These are phyloP conservation scores for Tetrahymena malaccensis DNA, from an alignment of 73 alveolate genomes.

Conservation along the genomic window DNA sequence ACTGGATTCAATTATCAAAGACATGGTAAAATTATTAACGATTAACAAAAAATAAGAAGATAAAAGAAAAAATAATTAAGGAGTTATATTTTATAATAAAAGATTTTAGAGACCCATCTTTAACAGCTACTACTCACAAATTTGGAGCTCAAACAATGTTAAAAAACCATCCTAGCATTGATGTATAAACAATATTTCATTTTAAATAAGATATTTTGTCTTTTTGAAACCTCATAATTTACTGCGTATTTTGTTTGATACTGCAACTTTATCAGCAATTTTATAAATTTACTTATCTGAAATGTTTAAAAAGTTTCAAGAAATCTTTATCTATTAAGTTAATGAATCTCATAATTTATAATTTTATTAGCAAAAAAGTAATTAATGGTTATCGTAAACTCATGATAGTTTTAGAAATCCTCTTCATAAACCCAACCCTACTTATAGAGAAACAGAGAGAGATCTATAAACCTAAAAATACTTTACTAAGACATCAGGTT, in stretches of 20 bases:
- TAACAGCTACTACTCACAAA: not conserved
- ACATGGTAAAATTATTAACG: not conserved
- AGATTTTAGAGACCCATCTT: not conserved
- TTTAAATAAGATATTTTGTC: no score
- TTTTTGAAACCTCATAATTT: not conserved
- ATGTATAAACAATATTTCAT: not conserved
- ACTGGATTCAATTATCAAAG: not conserved
- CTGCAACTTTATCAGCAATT: not conserved
- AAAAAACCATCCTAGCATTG: not conserved
- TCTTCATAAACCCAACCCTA: not conserved
- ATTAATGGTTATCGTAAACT: not conserved
- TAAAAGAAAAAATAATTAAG: not conserved
- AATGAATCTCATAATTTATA: no score
- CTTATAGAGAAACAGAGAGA: not conserved
- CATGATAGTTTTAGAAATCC: not conserved
- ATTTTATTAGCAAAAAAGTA: not conserved
- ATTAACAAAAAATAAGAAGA: not conserved
- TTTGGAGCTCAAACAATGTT: not conserved
- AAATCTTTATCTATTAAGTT: not conserved
- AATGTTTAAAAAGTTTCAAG: not conserved
- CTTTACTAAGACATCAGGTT: not conserved
- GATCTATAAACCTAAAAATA: not conserved
- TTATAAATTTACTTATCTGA: not conserved
- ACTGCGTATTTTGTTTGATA: no score
- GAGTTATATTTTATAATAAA: not conserved